These are phyloP conservation scores for Cylindrotheca fusiformis DNA, from an alignment of 108 stramenopile species.

Conservation along the genomic window DNA sequence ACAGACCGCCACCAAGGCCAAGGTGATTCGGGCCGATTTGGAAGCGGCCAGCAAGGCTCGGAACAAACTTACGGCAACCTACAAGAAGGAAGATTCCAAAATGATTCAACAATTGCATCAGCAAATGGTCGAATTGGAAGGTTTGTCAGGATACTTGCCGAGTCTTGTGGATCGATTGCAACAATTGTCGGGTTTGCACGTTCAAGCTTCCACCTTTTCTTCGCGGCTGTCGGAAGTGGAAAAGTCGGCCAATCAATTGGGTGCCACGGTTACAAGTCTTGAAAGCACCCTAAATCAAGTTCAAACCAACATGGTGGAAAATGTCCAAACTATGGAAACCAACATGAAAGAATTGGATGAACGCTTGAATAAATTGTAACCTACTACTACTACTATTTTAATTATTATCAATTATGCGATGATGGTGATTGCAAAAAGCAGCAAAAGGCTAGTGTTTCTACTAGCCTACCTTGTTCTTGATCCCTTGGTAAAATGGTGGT, in stretches of 20 bases:
- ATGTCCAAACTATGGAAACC: conserved; percentile 50
- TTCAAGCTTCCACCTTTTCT: conserved; percentile 55
- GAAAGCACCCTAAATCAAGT: conserved; percentile 52
- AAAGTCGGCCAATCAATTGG: conserved; percentile 35
- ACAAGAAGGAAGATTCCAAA: conserved; percentile 54
- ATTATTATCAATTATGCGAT: too few species aligned
- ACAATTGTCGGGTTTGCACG: conserved; percentile 61
- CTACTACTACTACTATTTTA: not conserved
- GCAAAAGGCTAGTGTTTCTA: too few species aligned
- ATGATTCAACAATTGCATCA: conserved; percentile 66
- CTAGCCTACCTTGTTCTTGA: too few species aligned
- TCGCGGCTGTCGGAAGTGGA: conserved; percentile 49
- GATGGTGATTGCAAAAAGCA: too few species aligned
- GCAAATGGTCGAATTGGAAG: conserved; percentile 71
- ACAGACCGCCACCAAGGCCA: conserved; percentile 46
- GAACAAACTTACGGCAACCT: conserved; percentile 45
- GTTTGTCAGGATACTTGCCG: conserved; percentile 57
- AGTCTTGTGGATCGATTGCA: conserved; percentile 58
- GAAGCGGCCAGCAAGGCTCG: conserved; percentile 68
- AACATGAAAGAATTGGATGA: conserved; percentile 74
- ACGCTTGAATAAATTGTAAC: conserved; percentile 25
- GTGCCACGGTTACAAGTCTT: conserved; percentile 35
- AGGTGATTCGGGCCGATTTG: conserved; percentile 62
- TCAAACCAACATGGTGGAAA: conserved; percentile 56
- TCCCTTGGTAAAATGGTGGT: too few species aligned